These are phyloP conservation scores for Rubus parviflorus DNA, from an alignment of 306 rosid species.

Conservation along the genomic window DNA sequence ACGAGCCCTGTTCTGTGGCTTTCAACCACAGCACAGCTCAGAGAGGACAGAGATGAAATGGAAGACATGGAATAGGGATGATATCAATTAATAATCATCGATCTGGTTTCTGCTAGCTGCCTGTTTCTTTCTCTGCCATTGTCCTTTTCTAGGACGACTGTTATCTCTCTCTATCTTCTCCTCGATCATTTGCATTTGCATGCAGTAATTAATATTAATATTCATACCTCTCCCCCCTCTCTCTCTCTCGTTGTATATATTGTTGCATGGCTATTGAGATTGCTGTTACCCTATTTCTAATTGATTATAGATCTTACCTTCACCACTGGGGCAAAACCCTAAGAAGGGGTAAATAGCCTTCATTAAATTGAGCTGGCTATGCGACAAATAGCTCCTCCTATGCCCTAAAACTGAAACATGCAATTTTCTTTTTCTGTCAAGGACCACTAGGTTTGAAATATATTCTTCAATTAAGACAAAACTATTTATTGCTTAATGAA, in stretches of 20 bases:
- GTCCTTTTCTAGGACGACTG: slow-evolving; percentile 60
- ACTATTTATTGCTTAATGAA: neutral
- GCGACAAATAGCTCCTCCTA: neutral
- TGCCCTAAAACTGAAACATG: neutral
- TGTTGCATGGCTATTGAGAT: neutral
- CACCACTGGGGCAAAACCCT: too few relatives aligned
- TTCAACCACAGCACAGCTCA: slow-evolving; percentile 11
- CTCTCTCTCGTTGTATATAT: neutral
- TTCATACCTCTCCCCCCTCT: too few relatives aligned
- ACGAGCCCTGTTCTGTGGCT: slow-evolving; percentile 47
- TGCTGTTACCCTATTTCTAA: too few relatives aligned
- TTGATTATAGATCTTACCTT: too few relatives aligned
- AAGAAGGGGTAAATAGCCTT: too few relatives aligned
- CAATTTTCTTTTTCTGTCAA: neutral
- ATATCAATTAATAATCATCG: slow-evolving; percentile 4
- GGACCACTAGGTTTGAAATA: too few relatives aligned
- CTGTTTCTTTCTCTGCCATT: slow-evolving; percentile 37
- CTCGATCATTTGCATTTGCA: too few relatives aligned
- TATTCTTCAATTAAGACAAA: neutral
- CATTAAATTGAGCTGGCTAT: neutral
- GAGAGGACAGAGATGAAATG: neutral
- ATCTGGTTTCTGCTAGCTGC: neutral
- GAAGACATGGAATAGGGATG: neutral
- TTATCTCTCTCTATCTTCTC: too few relatives aligned
- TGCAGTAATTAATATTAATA: too few relatives aligned